Percentiles rank a stretch among this genome's conserved stretches.
Evolutionary conservation across 2,329 filamentous ascomycete species (phyloP).

Genomic region (Emmonsia crescens): DNA sequence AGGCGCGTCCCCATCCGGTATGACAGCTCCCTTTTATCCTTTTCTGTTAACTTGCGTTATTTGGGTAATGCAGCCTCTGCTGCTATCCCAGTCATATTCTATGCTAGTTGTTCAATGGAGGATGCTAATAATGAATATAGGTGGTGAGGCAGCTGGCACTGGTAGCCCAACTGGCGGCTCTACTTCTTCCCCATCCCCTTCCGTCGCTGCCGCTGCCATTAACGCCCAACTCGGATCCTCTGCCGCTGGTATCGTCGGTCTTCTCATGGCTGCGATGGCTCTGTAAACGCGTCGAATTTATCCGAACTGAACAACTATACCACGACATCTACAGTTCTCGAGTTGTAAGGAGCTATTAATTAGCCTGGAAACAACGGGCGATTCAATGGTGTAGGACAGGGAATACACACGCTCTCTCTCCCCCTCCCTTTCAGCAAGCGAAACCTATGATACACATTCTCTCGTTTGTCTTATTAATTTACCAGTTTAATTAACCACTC

Average conservation of each 20-base stretch:
- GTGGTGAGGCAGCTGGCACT: constrained; percentile 8
- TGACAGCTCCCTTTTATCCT: neutral
- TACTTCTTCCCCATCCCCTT: constrained; percentile 18
- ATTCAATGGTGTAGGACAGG: neutral
- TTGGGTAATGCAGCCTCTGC: too few species aligned
- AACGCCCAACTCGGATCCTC: constrained; percentile 24
- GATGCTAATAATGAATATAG: neutral
- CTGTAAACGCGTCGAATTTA: constrained; percentile 18
- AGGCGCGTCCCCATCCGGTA: constrained; percentile 13
- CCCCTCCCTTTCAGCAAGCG: neutral
- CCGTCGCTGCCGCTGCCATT: constrained; percentile 10
- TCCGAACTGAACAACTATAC: neutral
- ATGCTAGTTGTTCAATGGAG: neutral
- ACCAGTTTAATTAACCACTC: neutral
- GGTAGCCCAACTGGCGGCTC: constrained; percentile 1
- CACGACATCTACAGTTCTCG: neutral
- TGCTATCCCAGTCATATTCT: neutral
- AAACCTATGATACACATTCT: neutral
- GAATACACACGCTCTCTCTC: neutral
- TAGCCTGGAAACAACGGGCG: neutral
- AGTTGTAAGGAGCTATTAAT: neutral
- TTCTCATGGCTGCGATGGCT: constrained; percentile 27
- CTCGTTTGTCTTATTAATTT: neutral
- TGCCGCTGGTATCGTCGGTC: constrained; percentile 24
- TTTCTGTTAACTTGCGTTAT: neutral